Percentiles rank a stretch among this genome's conserved stretches.
phyloP scores from a whole-genome alignment of 768 basidiomycete genomes.

The Lentinula raphanica region DNA sequence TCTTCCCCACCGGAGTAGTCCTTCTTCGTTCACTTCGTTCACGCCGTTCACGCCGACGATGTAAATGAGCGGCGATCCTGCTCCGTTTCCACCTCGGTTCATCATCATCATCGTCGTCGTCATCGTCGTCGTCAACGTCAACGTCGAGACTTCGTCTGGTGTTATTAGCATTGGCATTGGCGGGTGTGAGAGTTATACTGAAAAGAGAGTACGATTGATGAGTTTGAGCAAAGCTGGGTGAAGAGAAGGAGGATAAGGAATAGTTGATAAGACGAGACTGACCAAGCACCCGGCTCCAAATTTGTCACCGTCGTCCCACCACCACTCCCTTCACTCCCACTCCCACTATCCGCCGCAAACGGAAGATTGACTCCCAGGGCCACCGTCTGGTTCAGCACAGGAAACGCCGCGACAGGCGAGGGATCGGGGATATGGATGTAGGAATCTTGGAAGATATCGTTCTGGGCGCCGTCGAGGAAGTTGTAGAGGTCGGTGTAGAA shows the following conservation, averaged over 20 bases:
- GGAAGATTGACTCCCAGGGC: background rate
- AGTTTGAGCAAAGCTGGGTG: background rate
- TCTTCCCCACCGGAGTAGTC: too few relatives aligned
- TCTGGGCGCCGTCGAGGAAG: conserved; percentile 66
- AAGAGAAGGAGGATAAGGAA: background rate
- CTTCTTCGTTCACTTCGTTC: too few relatives aligned
- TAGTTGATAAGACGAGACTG: background rate
- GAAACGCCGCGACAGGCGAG: conserved; percentile 34
- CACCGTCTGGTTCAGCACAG: conserved; percentile 17
- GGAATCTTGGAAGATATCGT: conserved; percentile 65
- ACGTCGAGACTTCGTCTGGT: background rate
- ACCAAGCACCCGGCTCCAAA: background rate
- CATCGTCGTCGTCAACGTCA: too few relatives aligned
- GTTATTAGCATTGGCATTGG: too few relatives aligned
- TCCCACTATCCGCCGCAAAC: background rate
- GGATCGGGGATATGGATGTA: conserved; percentile 42
- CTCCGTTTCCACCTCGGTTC: conserved; percentile 1
- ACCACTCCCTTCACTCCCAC: too few relatives aligned
- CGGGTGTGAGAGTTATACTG: background rate
- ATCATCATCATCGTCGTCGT: too few relatives aligned
- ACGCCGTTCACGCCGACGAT: background rate
- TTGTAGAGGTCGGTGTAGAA: conserved; percentile 69
- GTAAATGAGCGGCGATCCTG: conserved; percentile 1
- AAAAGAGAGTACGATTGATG: background rate
- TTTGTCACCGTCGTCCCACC: too few relatives aligned